phyloP scores from a whole-genome alignment of 2,329 filamentous ascomycete genomes.

The Pseudocercospora cruenta region DNA sequence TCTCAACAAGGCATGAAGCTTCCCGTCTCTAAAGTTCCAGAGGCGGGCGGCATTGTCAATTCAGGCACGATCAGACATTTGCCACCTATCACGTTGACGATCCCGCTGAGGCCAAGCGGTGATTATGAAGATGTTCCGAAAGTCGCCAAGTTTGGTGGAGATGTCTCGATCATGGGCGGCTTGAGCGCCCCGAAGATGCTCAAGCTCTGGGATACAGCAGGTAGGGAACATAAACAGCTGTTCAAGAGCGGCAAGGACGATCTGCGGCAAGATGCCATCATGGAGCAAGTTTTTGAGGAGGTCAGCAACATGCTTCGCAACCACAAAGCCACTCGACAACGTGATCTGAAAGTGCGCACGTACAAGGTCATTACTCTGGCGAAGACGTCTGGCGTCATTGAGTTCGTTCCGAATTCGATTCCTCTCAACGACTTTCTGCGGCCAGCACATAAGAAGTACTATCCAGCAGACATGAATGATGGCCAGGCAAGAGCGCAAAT shows the following conservation, averaged over 20 bases:
- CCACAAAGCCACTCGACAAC: slow-evolving; percentile 83
- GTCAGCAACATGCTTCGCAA: slow-evolving; percentile 87
- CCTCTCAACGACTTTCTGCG: slow-evolving; percentile 90
- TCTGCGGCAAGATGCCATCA: slow-evolving; percentile 93
- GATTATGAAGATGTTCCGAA: slow-evolving; percentile 77
- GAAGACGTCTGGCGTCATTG: slow-evolving; percentile 83
- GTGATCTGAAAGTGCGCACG: slow-evolving; percentile 86
- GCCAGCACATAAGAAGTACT: slow-evolving; percentile 84
- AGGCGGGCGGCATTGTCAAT: slow-evolving; percentile 66
- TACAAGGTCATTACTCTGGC: slow-evolving; percentile 96
- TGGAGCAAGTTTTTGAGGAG: slow-evolving; percentile 99
- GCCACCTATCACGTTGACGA: slow-evolving; percentile 86
- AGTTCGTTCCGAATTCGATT: slow-evolving; percentile 93
- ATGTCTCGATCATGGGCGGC: slow-evolving; percentile 84
- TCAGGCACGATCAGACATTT: slow-evolving; percentile 62
- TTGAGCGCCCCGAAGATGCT: slow-evolving; percentile 94
- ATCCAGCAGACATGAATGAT: slow-evolving; percentile 79
- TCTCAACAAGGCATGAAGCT: slow-evolving; percentile 47
- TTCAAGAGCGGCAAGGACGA: slow-evolving; percentile 94
- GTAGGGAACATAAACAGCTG: slow-evolving; percentile 81
- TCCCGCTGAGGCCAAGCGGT: slow-evolving; percentile 71
- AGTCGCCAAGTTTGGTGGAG: slow-evolving; percentile 72
- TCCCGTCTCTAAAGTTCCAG: slow-evolving; percentile 63
- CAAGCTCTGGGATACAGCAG: slow-evolving; percentile 77
- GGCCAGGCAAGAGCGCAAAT: slow-evolving; percentile 80